Base-by-base conservation (phyloP, 2,329 filamentous ascomycete species). In the Purpureocillium lavendulum region DNA sequence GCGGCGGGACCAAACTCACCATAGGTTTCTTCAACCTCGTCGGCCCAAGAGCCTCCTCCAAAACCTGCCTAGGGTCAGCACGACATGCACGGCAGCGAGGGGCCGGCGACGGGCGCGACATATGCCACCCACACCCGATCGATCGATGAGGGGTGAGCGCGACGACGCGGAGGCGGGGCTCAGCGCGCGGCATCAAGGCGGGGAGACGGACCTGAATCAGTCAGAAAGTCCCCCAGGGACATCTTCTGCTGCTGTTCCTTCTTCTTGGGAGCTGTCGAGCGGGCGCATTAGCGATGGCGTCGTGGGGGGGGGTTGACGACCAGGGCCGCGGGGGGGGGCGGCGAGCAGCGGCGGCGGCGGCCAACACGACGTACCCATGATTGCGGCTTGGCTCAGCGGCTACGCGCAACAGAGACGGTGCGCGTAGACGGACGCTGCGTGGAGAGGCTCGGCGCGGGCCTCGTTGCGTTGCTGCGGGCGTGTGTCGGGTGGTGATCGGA, bases 201-300 rank as follows among this genome's bases (percentile, higher is more conserved):
- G 49, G 52, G 40, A 41, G 41, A 60, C 87, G 67, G 76, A 96
- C 90, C 82, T 67, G 87, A 77, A 66, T 96, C 87, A 61, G 77
- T 76, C 74, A 98, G 78, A 78, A 98, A 98, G 69, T 87, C 86
- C 75, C 87, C 87, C 62, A 97, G 82, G 73, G 86, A 87, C 85
- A 98, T 90, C 77, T 94, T 98, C 80, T 94, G 84, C 80, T 94
- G 84, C 66, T 80, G 75, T 70, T 94, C 83, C 73, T 87, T 85
- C 73, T 94, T 94, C 66, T 89, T 86, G 53, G 89, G 90, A 77
- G 85, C 89, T 94, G 59, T 45, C 61, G 39, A 21, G 9, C 8
- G 14, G 24, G 7, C 33, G 39, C 26, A 39, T 50, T 38, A 50
- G 47, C 31, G 43, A 33, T 30, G 11, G n/a, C 35, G 29, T 39